Conservation (phyloP, 2,329 filamentous ascomycete genomes). For the Rugonectria rugulosa region DNA sequence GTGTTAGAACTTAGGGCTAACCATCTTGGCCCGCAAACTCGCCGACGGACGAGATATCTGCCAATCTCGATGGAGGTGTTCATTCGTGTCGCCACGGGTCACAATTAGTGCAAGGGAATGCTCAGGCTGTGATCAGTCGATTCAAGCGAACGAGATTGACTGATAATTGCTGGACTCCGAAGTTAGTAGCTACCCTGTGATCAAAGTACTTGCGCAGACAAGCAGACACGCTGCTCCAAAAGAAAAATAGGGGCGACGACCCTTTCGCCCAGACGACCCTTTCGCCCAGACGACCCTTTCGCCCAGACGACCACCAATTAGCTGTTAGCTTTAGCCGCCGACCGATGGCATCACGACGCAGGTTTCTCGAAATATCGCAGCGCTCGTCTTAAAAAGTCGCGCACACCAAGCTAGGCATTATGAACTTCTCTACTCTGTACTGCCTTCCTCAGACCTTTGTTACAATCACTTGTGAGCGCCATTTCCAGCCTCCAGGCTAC, state of each 20-base stretch:
- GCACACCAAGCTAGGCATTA: too few species aligned
- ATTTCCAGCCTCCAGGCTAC: background rate
- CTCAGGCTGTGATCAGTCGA: background rate
- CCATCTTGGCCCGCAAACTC: constrained; percentile 16
- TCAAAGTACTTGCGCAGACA: too few species aligned
- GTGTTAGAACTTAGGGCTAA: constrained; percentile 4
- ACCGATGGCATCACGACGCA: background rate
- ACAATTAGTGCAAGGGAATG: constrained; percentile 2
- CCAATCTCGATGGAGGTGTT: background rate
- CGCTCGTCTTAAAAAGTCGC: constrained; percentile 2
- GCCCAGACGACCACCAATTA: constrained; percentile 14
- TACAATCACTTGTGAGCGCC: background rate
- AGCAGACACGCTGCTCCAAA: too few species aligned
- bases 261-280: too few species aligned
- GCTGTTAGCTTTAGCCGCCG: constrained; percentile 14
- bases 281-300: background rate
- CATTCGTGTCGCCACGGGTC: background rate
- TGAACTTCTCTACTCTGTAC: too few species aligned
- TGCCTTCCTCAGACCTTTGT: background rate
- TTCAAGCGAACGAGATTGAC: background rate
- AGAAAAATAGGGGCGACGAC: too few species aligned
- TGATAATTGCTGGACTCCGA: too few species aligned
- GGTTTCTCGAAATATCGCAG: background rate
- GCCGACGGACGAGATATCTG: background rate
- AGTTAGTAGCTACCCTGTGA: too few species aligned